Base-by-base conservation (phyloP, 1,284 basidiomycete genomes). In the Tremellales sp. region DNA sequence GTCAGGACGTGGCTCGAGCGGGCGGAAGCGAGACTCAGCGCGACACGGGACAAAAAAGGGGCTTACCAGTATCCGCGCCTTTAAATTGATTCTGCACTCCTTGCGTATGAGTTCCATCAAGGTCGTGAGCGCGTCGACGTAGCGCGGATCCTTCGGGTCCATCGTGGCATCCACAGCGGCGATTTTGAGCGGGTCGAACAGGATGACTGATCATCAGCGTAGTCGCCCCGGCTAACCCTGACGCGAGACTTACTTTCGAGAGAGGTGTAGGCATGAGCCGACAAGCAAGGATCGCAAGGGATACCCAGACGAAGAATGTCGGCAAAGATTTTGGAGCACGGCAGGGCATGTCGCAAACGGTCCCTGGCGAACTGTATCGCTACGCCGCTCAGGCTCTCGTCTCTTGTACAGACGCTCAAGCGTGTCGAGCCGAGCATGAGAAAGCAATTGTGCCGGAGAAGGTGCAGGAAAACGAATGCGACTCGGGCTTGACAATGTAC, bases 361-460 rank as follows among this genome's bases (percentile, higher is more conserved):
- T 57, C 49, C 23, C 39, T 40, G 2, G 35, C 23, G 8, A 45
- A 33, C 6, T 23, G n/a, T 17, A 46, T 27, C 12, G 43, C 24
- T n/a, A 10, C 15, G 27, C 23, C 40, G 3, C 42, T 39, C 26
- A 43, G 43, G 15, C 40, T 35, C 10, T 39, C 42, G 33, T 46
- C 45, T 27, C 43, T 45, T 8, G 48, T 46, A 26, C 44, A 49
- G 17, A 45, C 31, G 23, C 17, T 22, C 15, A 45, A n/a, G n/a
- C 44, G 27, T 1, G 31, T 37, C 26, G 35, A 27, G 1, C 46
- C 56, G 8, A 57, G 50, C 29, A 57, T 52, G 22, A 57, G 39
- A 41, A 48, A 57, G 15, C 52, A 45, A 22, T 52, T 57, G 45
- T 54, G 56, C 15, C 49, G 56, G 4, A 52, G 33, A 11, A 48